These are phyloP conservation scores for Spatholobus suberectus DNA, from an alignment of 306 rosid genomes.

Conservation along the genomic window DNA sequence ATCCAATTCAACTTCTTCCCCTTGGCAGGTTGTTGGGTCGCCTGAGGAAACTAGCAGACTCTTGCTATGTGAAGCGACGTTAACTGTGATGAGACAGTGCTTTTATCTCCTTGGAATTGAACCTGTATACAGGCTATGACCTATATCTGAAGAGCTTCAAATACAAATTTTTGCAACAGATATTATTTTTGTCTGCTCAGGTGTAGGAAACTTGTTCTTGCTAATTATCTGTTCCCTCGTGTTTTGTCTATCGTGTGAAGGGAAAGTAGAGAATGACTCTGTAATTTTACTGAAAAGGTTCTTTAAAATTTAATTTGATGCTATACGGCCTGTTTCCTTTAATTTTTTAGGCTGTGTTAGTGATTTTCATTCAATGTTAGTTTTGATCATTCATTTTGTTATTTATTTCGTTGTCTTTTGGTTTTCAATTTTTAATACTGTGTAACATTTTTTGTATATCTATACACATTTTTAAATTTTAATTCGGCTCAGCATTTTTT, in stretches of 20 bases:
- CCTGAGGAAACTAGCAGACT: constrained; percentile 90
- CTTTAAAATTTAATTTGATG: neutral
- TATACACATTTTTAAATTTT: too few species aligned
- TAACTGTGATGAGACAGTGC: constrained; percentile 84
- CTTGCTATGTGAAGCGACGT: constrained; percentile 92
- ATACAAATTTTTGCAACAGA: constrained; percentile 17
- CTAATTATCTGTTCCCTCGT: neutral
- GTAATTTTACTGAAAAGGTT: neutral
- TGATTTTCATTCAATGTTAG: neutral
- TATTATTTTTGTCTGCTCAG: constrained; percentile 14
- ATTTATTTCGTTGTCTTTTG: neutral
- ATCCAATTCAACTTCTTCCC: constrained; percentile 18
- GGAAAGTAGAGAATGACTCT: neutral
- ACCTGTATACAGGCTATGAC: constrained; percentile 82
- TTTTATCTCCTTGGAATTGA: too few species aligned
- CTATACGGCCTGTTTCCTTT: neutral
- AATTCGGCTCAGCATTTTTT: too few species aligned
- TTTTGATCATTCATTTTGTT: too few species aligned
- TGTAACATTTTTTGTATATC: too few species aligned
- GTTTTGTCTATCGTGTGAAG: neutral
- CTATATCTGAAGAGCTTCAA: neutral
- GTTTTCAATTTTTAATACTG: too few species aligned
- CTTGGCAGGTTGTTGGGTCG: constrained; percentile 77
- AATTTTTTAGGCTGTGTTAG: neutral
- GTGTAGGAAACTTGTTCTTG: constrained; percentile 8